Evolutionary conservation across 768 basidiomycete species (phyloP).

Genomic region (Boletellus ananiceps): DNA sequence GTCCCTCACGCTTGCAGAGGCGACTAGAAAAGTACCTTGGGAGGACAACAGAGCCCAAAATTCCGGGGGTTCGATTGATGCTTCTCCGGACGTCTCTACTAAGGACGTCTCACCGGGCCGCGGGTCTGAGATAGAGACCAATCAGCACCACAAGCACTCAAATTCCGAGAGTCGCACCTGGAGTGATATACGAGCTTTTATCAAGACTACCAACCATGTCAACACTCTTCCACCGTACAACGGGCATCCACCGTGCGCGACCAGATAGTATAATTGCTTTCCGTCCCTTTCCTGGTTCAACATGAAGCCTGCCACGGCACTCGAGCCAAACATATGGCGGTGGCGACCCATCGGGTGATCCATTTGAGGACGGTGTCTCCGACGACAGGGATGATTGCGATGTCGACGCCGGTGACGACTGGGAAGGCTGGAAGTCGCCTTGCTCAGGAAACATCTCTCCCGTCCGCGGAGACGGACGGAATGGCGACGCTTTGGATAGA

Average conservation of each 20-base stretch:
- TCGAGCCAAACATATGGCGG: slow-evolving; percentile 83
- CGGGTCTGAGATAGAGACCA: slow-evolving; percentile 4
- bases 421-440: not conserved
- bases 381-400: slow-evolving; percentile 1
- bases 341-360: not conserved
- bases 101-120: not conserved
- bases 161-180: slow-evolving; percentile 21
- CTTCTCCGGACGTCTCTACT: not conserved
- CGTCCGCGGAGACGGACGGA: not conserved
- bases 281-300: slow-evolving; percentile 90
- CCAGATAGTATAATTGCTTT: slow-evolving; percentile 93
- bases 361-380: not conserved
- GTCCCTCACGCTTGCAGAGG: slow-evolving; percentile 49
- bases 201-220: slow-evolving; percentile 41
- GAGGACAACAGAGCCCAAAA: slow-evolving; percentile 52
- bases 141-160: not conserved
- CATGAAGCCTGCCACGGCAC: slow-evolving; percentile 80
- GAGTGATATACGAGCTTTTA: not conserved
- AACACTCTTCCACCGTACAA: slow-evolving; percentile 57
- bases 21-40: slow-evolving; percentile 47
- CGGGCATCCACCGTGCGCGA: slow-evolving; percentile 63
- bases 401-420: not conserved
- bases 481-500: slow-evolving; percentile 45
- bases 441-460: slow-evolving; percentile 1
- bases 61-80: slow-evolving; percentile 24